A percentile compares a stretch with the other conserved stretches of the same genome.
phyloP scores from a whole-genome alignment of 1,139 yeast genomes.

The Candida tropicalis region DNA sequence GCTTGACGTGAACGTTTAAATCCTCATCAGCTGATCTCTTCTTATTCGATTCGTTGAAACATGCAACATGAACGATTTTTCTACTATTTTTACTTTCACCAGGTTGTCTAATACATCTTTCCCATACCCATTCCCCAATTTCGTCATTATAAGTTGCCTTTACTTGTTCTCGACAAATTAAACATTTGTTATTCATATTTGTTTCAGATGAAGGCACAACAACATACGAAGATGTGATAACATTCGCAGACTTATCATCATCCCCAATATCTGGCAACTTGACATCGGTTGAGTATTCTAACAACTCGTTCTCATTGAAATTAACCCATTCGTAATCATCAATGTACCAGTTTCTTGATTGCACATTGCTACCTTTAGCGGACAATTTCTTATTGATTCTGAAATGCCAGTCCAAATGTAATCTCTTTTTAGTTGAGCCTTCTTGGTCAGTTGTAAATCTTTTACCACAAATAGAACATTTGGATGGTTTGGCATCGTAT shows the following conservation, averaged over 20 bases:
- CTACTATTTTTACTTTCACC: conserved; percentile 50
- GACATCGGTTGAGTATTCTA: conserved; percentile 36
- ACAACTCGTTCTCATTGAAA: conserved; percentile 62
- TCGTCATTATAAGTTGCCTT: conserved; percentile 85
- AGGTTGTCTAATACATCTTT: conserved; percentile 69
- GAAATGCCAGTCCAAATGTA: conserved; percentile 95
- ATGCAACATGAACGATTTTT: conserved; percentile 75
- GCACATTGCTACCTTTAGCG: conserved; percentile 41
- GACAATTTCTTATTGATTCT: conserved; percentile 81
- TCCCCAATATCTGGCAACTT: conserved; percentile 16
- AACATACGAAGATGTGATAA: conserved; percentile 38
- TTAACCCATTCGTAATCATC: conserved; percentile 74
- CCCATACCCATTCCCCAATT: conserved; percentile 96
- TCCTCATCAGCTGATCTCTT: conserved; percentile 44
- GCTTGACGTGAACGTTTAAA: conserved; percentile 28
- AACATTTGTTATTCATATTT: conserved; percentile 74
- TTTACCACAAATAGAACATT: conserved; percentile 89
- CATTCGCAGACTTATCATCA: conserved; percentile 14
- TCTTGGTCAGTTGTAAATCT: conserved; percentile 67
- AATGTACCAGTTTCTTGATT: conserved; percentile 83
- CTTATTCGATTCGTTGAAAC: conserved; percentile 68
- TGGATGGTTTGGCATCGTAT: conserved; percentile 67
- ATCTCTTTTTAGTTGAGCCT: conserved; percentile 55
- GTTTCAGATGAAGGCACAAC: conserved; percentile 71
- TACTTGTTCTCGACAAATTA: conserved; percentile 83